Conservation (phyloP, 2,329 filamentous ascomycete genomes). For the Cladobotryum mycophilum region DNA sequence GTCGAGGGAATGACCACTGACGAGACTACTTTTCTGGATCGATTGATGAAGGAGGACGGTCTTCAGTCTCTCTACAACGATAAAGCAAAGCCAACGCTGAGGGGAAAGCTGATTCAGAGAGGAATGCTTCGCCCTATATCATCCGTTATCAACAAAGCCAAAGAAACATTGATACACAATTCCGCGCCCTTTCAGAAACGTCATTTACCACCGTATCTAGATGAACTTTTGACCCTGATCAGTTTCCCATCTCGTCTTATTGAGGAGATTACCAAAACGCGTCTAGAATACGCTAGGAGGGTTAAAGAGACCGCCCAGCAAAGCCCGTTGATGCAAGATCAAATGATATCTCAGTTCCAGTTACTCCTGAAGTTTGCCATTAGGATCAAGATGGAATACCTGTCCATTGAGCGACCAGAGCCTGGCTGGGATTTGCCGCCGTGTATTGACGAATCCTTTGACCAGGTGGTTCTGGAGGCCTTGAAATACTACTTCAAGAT, state of each 20-base stretch:
- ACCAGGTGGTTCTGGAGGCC: slow-evolving; percentile 83
- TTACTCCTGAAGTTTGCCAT: slow-evolving; percentile 87
- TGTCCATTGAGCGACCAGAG: slow-evolving; percentile 75
- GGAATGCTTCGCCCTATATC: slow-evolving; percentile 83
- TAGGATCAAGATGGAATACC: slow-evolving; percentile 84
- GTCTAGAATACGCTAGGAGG: slow-evolving; percentile 84
- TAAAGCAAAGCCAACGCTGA: slow-evolving; percentile 37
- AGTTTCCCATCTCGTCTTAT: slow-evolving; percentile 95
- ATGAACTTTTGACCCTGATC: slow-evolving; percentile 90
- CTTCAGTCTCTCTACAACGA: slow-evolving; percentile 86
- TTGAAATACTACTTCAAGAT: slow-evolving; percentile 98
- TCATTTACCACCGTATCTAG: slow-evolving; percentile 91
- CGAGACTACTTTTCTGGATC: slow-evolving; percentile 88
- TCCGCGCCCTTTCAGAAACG: slow-evolving; percentile 78
- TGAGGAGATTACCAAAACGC: slow-evolving; percentile 90
- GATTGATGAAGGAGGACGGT: slow-evolving; percentile 91
- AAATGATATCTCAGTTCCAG: slow-evolving; percentile 97
- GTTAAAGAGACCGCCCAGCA: slow-evolving; percentile 94
- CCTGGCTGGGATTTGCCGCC: slow-evolving; percentile 92
- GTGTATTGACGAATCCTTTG: slow-evolving; percentile 95
- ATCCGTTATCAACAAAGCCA: slow-evolving; percentile 86
- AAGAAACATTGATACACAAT: slow-evolving; percentile 82
- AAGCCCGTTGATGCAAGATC: slow-evolving; percentile 88
- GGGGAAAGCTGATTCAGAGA: slow-evolving; percentile 66
- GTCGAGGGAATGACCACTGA: slow-evolving; percentile 68